Evolutionary conservation across 1,284 basidiomycete species (phyloP), one percentile per base, ranked within the genome.

Genomic region (Xerocomus nothofagi): DNA sequence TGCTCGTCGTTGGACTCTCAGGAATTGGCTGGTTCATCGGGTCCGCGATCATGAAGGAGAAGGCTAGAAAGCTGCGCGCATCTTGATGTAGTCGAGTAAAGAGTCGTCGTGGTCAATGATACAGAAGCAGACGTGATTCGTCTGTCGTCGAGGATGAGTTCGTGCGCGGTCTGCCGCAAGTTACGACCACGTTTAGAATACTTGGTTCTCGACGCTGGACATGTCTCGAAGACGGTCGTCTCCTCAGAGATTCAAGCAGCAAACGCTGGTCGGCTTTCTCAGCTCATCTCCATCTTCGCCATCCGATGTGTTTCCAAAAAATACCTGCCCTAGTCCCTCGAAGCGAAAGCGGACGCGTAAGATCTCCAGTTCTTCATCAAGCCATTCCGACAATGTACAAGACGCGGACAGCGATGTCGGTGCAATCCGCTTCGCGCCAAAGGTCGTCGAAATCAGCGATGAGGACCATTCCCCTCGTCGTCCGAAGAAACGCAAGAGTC

Each of bases 1-100:
- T 93, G 31, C 80, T 98, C 5, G 76, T 93, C 7, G 62, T 89
- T 7, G 93, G 93, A 14, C 70, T 95, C 39, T 77, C 84, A 9
- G 85, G 77, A 15, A 85, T 97, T 40, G 89, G 88, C 9, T 65
- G 78, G 31, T 94, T 97, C 68, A 71, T 96, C 27, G 90, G 87
- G 3, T 76, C 72, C 18, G 92, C 91, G 4, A 78, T 92, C 48
- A 68, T 85, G 44, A 84, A 82, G 60, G 91, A 93, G 69, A 89
- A 85, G 39, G 73, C 75, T 59, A 89, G 80, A 69, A 79, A 75
- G 49, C 63, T 76, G 57, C 76, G 84, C 47, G 73, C 76, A 34
- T 82, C 84, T 23, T 84, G 69, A 67, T 18, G 9, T 9, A 43
- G 27, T 14, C 23, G 21, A 29, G 26, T 24, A 39, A 29, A 26